Percentiles rank a stretch among this genome's conserved stretches.
Evolutionary conservation across 108 stramenopile genomes (phyloP).

Genomic region (Pseudonitzschia pungens): DNA sequence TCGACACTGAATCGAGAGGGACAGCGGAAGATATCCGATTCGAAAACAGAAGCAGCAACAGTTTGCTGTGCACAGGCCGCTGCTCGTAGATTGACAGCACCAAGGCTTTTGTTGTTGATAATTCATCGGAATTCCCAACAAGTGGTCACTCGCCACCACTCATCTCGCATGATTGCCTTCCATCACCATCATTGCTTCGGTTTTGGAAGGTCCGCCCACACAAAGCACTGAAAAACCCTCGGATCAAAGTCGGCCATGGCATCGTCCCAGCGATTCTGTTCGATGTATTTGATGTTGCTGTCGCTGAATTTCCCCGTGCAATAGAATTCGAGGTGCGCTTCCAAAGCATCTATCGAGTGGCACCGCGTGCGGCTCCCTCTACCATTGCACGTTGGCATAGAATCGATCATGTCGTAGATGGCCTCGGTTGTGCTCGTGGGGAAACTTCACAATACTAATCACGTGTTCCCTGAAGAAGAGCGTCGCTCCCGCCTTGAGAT

Average conservation of each 20-base stretch:
- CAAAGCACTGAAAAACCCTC: constrained; percentile 89
- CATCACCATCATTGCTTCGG: constrained; percentile 4
- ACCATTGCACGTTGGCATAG: constrained; percentile 56
- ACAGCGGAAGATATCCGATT: no score
- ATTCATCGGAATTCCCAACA: no score
- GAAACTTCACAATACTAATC: constrained; percentile 80
- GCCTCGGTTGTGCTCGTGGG: constrained; percentile 34
- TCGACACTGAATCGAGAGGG: no score
- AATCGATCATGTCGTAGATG: constrained; percentile 82
- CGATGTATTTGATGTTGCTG: constrained; percentile 72
- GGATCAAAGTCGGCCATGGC: constrained; percentile 89
- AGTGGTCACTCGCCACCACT: no score
- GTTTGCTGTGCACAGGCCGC: no score
- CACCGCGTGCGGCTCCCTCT: constrained; percentile 77
- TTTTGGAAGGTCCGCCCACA: constrained; percentile 63
- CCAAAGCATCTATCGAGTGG: constrained; percentile 55
- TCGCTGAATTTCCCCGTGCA: constrained; percentile 72
- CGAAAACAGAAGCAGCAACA: no score
- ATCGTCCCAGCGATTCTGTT: constrained; percentile 82
- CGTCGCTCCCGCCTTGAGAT: constrained; percentile 66
- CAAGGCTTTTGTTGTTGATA: no score
- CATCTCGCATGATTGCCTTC: not conserved
- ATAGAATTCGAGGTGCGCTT: constrained; percentile 68
- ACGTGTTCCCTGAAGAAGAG: constrained; percentile 92
- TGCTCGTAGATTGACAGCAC: no score